Evolutionary conservation across 352 stramenopile species (phyloP).

Genomic region (Phytophthora quininea): DNA sequence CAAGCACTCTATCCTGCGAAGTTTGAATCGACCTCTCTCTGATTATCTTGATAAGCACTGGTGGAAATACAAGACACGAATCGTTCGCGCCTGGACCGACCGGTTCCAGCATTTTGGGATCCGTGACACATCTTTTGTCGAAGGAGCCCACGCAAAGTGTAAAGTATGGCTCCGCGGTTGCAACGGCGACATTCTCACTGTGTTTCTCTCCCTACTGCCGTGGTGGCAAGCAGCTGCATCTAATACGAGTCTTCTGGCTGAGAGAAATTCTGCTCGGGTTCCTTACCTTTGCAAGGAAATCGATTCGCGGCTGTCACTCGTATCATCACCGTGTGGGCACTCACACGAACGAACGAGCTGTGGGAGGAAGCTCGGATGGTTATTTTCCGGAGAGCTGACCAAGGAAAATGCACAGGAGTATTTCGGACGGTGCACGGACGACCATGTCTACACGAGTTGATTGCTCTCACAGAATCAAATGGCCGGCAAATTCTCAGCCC

Average conservation of each 20-base stretch:
- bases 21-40: no score
- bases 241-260: background rate
- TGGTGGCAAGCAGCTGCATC: background rate
- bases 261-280: background rate
- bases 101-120: conserved; percentile 1
- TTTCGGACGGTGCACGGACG: conserved; percentile 4
- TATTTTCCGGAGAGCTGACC: background rate
- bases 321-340: background rate
- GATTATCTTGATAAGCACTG: no score
- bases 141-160: background rate
- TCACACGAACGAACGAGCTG: background rate
- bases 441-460: conserved; percentile 11
- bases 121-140: background rate
- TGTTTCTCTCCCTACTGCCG: background rate
- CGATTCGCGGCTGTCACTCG: background rate
- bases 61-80: background rate
- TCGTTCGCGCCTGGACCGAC: conserved; percentile 3
- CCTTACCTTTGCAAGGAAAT: conserved; percentile 8
- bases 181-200: background rate
- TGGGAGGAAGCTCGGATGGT: background rate
- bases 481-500: background rate
- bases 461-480: conserved; percentile 8
- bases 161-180: background rate
- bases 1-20: no score
- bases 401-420: background rate